Evolutionary conservation across 163 green algal genomes (phyloP).

Genomic region (Scenedesmus sp.): DNA sequence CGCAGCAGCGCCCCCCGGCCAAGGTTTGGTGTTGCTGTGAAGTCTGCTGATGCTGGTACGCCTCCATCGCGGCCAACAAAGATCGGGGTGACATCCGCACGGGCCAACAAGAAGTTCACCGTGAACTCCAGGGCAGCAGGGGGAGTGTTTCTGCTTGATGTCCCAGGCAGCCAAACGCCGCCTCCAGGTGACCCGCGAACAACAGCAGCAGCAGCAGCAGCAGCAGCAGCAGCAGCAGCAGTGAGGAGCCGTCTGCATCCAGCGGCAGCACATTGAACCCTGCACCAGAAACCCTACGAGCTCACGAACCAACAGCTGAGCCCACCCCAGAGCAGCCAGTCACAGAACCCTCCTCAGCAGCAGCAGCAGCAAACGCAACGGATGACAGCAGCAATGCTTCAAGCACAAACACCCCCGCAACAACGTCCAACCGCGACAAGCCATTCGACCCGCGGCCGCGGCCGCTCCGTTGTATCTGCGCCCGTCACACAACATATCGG

Average conservation of each 20-base stretch:
- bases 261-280: not conserved
- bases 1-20: not conserved
- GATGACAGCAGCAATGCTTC: too few species aligned
- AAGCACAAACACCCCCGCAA: not conserved
- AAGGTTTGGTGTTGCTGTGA: not conserved
- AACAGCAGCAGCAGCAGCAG: conserved; percentile 12
- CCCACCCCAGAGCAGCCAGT: too few species aligned
- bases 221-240: conserved; percentile 13
- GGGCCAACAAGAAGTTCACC: not conserved
- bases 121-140: not conserved
- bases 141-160: not conserved
- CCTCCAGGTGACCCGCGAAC: not conserved
- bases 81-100: not conserved
- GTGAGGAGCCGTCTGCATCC: too few species aligned
- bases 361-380: not conserved
- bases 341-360: not conserved
- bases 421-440: not conserved
- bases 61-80: not conserved
- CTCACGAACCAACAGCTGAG: not conserved
- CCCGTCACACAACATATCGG: not conserved
- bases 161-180: not conserved
- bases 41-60: not conserved
- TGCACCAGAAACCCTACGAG: not conserved
- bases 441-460: not conserved
- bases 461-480: not conserved